phyloP scores from a whole-genome alignment of 1,284 basidiomycete species.

The Ganoderma lucidum region DNA sequence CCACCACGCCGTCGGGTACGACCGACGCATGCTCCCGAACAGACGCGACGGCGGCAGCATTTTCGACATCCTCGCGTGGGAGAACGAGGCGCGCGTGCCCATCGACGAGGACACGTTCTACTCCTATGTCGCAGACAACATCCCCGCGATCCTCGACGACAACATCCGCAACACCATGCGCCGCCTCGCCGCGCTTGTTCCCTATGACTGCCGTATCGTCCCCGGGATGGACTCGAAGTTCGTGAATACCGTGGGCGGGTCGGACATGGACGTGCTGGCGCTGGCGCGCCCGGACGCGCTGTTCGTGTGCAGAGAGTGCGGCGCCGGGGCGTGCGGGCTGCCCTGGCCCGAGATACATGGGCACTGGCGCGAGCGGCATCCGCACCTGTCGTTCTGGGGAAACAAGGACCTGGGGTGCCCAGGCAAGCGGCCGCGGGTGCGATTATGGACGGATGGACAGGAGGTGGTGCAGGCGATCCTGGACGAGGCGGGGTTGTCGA shows the following conservation, averaged over 20 bases:
- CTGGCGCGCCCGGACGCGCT: neutral
- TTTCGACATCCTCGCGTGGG: neutral
- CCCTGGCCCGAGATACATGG: neutral
- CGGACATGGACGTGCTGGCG: neutral
- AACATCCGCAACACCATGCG: neutral
- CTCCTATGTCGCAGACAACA: neutral
- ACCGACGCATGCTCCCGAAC: neutral
- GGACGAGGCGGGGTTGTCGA: neutral
- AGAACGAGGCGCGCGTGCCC: neutral
- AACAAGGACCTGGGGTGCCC: neutral
- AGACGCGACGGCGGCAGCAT: neutral
- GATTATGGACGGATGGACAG: neutral
- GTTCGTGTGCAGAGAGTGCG: neutral
- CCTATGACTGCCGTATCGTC: neutral
- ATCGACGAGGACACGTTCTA: neutral
- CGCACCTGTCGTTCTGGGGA: neutral
- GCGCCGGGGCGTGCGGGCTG: neutral
- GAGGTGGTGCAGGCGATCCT: neutral
- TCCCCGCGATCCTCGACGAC: neutral
- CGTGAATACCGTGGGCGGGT: neutral
- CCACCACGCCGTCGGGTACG: neutral
- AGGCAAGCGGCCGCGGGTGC: neutral
- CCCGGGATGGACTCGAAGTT: neutral
- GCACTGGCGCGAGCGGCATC: constrained; percentile 15
- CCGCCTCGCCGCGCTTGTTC: neutral